Evolutionary conservation across 1,284 basidiomycete species (phyloP), one percentile per base, ranked within the genome.

Genomic region (Rhodotorula sp.): DNA sequence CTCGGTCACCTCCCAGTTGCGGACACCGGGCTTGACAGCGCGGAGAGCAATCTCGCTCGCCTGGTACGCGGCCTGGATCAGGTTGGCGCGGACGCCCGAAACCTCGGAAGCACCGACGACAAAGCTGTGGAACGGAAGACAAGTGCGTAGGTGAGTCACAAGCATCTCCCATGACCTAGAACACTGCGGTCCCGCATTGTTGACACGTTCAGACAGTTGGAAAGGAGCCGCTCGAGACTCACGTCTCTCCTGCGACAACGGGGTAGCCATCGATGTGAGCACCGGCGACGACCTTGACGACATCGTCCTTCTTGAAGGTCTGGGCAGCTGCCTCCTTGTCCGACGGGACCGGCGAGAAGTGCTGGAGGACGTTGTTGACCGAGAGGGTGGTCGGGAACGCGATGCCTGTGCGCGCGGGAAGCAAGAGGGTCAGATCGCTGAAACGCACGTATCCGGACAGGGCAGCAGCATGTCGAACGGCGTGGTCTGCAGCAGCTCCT

Each of bases 211-310:
- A 14, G n/a, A 21, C 12, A 51, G 48, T 54, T 4, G 34, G 34
- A 31, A 51, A 57, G 31, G 74, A 29, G n/a, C 1, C 34, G n/a
- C 39, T 54, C 3, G 26, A n/a, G 23, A 73, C 78, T 64, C 61
- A 75, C 76, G 94, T 98, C 84, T 99, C 96, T 69, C 92, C 96
- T 79, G 87, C 87, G 81, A 95, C 87, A 68, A 91, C 87, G 31
- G 93, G 91, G 80, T 90, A 93, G 29, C 82, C 96, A 82, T 99
- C 96, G 82, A 99, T 95, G 81, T 98, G 96, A 49, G 95, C 92
- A 70, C 96, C 96, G 74, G 97, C 85, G 83, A 96, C 92, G 76
- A 99, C 85, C 85, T 98, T 98, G 79, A 98, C 96, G 68, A 98
- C 89, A 81, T 99, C 96, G 76, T 89, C 89, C 78, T 93, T 91